Base-by-base conservation (phyloP, 257 asterid genomes). In the Solanum dulcamara region DNA sequence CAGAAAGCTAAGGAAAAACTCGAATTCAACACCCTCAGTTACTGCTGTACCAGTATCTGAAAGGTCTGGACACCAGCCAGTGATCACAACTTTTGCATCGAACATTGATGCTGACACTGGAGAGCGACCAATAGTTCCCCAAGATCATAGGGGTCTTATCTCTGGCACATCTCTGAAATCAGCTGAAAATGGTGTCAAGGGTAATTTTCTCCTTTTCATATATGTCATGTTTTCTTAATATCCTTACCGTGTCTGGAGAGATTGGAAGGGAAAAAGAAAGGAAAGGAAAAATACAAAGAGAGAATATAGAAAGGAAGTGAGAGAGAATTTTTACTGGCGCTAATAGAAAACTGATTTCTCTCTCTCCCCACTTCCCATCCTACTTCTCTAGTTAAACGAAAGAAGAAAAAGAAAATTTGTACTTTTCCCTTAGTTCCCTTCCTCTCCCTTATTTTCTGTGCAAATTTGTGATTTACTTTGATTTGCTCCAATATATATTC, bases 1-100 rank as follows among this genome's bases (percentile, higher is more conserved):
- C 48, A 57, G 67, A 20, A 81, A 82, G 79, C 48, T 85, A 15
- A 74, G 37, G 51, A 86, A 64, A 40, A 86, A 75, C 15, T 55
- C 62, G 38, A 44, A 80, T 81, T 57, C 90, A 26, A 74, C 44
- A 33, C 26, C 88, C 85, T 35, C 85, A 33, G 84, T 67, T 81
- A 79, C 83, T 51, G 57, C 88, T n/a, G 85, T 71, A 57, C 42
- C 86, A 48, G 83, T 83, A 83, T 81, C 40, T 42, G 86, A 48
- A 38, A 84, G 84, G 6, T 11, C 32, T 66, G 66, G 57, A 40
- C 85, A 62, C 71, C 80, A 77, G 53, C 80, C 55, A 48, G 33
- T 57, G 13, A n/a, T 62, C 62, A 24, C 17, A 42, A 80, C 67
- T 20, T 46, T 81, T 50, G 24, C 82, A 46, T 57, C 64, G 20